Conservation (phyloP, 83 land plant species). For the Picea engelmannii region DNA sequence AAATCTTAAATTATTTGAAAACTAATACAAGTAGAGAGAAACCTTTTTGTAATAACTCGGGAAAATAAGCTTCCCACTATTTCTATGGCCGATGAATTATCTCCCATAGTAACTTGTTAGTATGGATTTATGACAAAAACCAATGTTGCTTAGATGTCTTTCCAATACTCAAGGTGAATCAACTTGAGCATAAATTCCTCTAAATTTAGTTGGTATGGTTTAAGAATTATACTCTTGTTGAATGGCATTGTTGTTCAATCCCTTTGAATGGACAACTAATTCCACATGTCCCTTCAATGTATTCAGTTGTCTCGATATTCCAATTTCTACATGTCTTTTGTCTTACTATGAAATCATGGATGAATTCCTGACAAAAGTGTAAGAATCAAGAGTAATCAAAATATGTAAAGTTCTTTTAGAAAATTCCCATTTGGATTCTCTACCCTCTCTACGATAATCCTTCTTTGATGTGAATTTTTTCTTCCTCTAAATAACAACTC, state of each 20-base stretch:
- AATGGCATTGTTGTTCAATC: background rate
- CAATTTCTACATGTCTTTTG: constrained; percentile 62
- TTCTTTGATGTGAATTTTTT: constrained; percentile 39
- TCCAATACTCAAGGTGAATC: background rate
- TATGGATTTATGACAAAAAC: background rate
- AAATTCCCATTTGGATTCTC: constrained; percentile 26
- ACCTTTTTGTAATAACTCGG: too few relatives aligned
- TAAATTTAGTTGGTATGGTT: constrained; percentile 35
- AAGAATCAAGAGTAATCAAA: constrained; percentile 16
- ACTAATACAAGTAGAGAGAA: too few relatives aligned
- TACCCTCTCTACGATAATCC: constrained; percentile 31
- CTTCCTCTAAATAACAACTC: constrained; percentile 34
- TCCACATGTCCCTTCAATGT: constrained; percentile 54
- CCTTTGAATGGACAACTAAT: constrained; percentile 46
- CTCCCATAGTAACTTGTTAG: background rate
- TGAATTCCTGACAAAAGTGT: constrained; percentile 19
- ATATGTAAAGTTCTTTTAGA: constrained; percentile 39
- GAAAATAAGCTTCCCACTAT: background rate
- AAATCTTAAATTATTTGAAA: too few relatives aligned
- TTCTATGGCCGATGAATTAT: background rate
- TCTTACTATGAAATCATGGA: constrained; percentile 71
- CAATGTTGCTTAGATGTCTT: background rate
- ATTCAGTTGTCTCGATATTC: constrained; percentile 53
- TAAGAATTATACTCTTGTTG: constrained; percentile 20
- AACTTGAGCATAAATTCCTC: constrained; percentile 10